Evolutionary conservation across 2,329 filamentous ascomycete genomes (phyloP), one percentile per base, ranked within the genome.

Genomic region (Hymenoscyphus fraxineus): DNA sequence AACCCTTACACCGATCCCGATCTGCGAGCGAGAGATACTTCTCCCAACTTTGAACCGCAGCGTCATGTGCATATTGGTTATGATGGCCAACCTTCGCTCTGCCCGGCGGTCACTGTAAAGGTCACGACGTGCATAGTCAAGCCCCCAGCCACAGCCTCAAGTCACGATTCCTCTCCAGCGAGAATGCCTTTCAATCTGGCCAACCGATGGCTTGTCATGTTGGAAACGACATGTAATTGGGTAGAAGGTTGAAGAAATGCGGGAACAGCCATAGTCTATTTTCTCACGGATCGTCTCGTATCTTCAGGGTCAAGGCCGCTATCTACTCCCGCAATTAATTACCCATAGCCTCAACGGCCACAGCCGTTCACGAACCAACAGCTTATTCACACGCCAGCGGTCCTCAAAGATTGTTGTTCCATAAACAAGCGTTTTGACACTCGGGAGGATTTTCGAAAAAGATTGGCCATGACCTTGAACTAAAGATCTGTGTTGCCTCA

Each of bases 121-220:
- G 13, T 41, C 22, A 57, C 55, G 55, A 32, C 55, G 55, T 62
- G 40, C 59, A 44, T 39, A 38, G 58, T 71, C 69, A 72, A 70
- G 69, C 72, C 71, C 71, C 70, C 70, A 73, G 71, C 71, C 67
- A 61, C 66, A 41, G 64, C 41, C 40, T 40, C 54, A 54, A 58
- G 47, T 54, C 47, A 54, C n/a, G 47, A 54, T 54, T 54, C 41
- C 22, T 27, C 40, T 44, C 59, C 47, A 27, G 7, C 39, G 60
- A 65, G 63, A 59, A 66, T 70, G 69, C 67, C 66, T 64, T 41
- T 9, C 35, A 22, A 15, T 19, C 39, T 39, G 40, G 12, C 59
- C 57, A 15, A 59, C 39, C 22, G 27, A 16, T 41, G n/a, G 6
- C 38, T 27, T 19, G 58, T 27, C 38, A 59, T 19, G 16, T 39